These are phyloP conservation scores for Linderniella brevidens DNA, from an alignment of 257 asterid genomes.

Conservation along the genomic window DNA sequence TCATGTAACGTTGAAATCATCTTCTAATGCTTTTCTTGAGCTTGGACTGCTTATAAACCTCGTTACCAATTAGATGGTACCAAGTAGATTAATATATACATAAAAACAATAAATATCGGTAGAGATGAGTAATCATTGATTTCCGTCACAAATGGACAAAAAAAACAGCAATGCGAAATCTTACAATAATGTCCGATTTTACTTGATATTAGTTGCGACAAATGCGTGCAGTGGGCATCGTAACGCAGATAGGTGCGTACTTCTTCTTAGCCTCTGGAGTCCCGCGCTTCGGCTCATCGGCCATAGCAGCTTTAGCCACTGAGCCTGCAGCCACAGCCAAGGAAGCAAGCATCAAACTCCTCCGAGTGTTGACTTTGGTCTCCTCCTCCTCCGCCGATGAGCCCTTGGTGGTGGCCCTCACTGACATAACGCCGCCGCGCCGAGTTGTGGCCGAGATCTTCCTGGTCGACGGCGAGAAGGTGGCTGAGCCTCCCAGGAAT, in stretches of 20 bases:
- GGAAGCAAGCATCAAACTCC: not conserved
- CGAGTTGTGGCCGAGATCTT: not conserved
- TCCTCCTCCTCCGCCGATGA: not conserved
- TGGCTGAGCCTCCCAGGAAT: not conserved
- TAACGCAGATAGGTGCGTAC: conserved; percentile 56
- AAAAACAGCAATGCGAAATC: too few species aligned
- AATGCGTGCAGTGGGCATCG: conserved; percentile 55
- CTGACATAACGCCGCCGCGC: not conserved
- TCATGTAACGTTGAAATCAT: too few species aligned
- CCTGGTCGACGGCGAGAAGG: too few species aligned
- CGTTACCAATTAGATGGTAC: too few species aligned
- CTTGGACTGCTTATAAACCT: too few species aligned
- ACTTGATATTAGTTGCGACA: conserved; percentile 43
- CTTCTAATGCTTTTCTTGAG: too few species aligned
- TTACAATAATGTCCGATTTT: too few species aligned
- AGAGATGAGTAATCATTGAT: too few species aligned
- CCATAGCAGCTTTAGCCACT: not conserved
- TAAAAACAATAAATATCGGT: too few species aligned
- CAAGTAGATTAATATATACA: too few species aligned
- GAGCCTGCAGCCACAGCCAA: not conserved
- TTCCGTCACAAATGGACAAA: too few species aligned
- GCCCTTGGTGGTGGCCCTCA: not conserved
- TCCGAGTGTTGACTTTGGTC: not conserved
- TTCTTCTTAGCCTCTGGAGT: conserved; percentile 23
- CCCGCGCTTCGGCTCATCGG: conserved; percentile 4